Evolutionary conservation across 1,284 basidiomycete genomes (phyloP), one percentile per base, ranked within the genome.

Genomic region (Leccinum solheimii): DNA sequence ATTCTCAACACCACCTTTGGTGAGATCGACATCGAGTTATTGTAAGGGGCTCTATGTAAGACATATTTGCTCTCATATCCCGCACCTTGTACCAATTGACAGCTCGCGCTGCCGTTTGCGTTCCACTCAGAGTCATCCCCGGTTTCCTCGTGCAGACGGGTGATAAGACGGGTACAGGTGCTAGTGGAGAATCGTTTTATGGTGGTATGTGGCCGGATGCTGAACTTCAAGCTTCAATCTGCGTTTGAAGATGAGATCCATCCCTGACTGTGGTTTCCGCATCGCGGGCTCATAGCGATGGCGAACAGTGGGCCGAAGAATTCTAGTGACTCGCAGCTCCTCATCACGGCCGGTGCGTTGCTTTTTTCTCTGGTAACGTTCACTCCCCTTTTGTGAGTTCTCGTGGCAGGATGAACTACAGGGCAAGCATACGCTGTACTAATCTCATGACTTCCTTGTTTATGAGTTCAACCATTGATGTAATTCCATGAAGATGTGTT

Each of bases 61-160:
- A 55, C 1, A 0, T n/a, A n/a, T 8, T 5, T 3, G 8, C 27
- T 27, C 45, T 66, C 38, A 62, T 34, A 51, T 11, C 16, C 14
- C 45, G 34, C 26, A 45, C 43, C 19, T 19, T 10, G 43, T 45
- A 19, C 19, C 43, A 45, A 45, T 13, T 19, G 43, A 21, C 43
- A 45, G 19, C 16, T 19, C 10, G 40, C n/a, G 5, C 40, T 19
- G n/a, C 19, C 11, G 19, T 45, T 45, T 3, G n/a, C 34, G 13
- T 45, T 21, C 48, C 16, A 56, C 55, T 7, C 60, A 91, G 90
- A 13, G 81, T 96, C 55, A 88, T 96, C 3, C 91, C 94, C 1
- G 85, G 86, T 30, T 98, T 98, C 73, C 85, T 97, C 55, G 88
- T 97, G 2, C 97, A 98, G 75, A 94, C 95, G 2, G 97, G 97